A percentile compares a stretch with the other conserved stretches of the same genome.
Conservation (phyloP, 1,284 basidiomycete species). For the Phlebopus sp. region DNA sequence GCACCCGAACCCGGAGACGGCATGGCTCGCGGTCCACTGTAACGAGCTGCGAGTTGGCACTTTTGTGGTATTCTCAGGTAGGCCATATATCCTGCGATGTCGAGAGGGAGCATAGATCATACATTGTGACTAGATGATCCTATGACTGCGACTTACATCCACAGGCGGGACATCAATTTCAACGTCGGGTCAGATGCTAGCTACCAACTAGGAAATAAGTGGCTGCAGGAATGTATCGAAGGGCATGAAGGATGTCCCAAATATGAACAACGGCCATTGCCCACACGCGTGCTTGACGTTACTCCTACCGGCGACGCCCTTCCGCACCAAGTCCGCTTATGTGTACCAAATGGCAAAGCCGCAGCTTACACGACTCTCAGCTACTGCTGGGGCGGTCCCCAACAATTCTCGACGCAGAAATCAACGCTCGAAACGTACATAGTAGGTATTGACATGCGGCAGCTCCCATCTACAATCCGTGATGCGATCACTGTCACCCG, state of each 20-base stretch:
- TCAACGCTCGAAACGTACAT: not conserved
- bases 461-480: not conserved
- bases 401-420: not conserved
- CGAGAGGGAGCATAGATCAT: not conserved
- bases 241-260: not conserved
- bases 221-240: not conserved
- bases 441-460: not conserved
- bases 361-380: conserved; percentile 7
- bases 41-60: not conserved
- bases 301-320: not conserved
- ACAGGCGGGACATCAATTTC: not conserved
- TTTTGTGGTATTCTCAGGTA: not conserved
- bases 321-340: not conserved
- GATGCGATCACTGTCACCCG: conserved; percentile 8
- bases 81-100: not conserved
- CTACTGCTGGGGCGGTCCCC: conserved; percentile 4
- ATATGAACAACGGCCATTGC: conserved; percentile 1
- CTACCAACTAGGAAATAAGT: not conserved
- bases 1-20: not conserved
- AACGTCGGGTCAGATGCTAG: not conserved
- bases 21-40: not conserved
- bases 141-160: not conserved
- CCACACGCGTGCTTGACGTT: conserved; percentile 11
- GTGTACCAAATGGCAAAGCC: not conserved
- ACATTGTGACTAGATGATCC: not conserved